phyloP scores from a whole-genome alignment of 192 early-diverging fungal genomes.

The Physocladia obscura region DNA sequence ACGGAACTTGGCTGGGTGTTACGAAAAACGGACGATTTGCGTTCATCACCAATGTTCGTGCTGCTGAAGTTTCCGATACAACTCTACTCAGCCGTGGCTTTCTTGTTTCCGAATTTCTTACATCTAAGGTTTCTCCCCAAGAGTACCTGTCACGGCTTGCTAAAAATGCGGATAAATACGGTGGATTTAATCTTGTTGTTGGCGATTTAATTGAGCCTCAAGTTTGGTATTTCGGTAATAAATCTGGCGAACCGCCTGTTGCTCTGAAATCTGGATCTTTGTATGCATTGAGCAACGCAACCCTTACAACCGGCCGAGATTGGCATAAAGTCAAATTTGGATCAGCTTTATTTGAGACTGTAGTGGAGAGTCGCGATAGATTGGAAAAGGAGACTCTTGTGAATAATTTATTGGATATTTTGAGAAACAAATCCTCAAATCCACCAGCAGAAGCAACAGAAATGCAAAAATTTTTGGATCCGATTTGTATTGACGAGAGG shows the following conservation, averaged over 20 bases:
- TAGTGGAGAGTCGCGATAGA: background rate
- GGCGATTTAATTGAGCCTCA: constrained; percentile 4
- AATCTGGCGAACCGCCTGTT: background rate
- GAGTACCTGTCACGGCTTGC: constrained; percentile 7
- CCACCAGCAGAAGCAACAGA: background rate
- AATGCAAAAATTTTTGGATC: constrained; percentile 11
- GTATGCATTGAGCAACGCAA: constrained; percentile 41
- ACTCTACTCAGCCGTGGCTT: constrained; percentile 32
- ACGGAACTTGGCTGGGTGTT: constrained; percentile 45
- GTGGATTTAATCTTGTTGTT: constrained; percentile 50
- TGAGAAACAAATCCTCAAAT: constrained; percentile 2
- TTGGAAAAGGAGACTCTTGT: constrained; percentile 1
- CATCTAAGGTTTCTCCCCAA: background rate
- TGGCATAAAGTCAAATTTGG: constrained; percentile 15
- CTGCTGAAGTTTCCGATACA: background rate
- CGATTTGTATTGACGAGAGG: constrained; percentile 42
- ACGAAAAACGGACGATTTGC: constrained; percentile 27
- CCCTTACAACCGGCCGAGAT: constrained; percentile 21
- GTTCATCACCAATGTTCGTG: constrained; percentile 45
- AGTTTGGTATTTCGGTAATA: constrained; percentile 37
- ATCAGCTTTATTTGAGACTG: background rate
- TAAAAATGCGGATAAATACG: constrained; percentile 15
- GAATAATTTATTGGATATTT: background rate
- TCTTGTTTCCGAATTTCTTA: constrained; percentile 39
- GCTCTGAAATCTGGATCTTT: constrained; percentile 12